phyloP scores from a whole-genome alignment of 2,329 filamentous ascomycete genomes.

The Mariannaea elegans region DNA sequence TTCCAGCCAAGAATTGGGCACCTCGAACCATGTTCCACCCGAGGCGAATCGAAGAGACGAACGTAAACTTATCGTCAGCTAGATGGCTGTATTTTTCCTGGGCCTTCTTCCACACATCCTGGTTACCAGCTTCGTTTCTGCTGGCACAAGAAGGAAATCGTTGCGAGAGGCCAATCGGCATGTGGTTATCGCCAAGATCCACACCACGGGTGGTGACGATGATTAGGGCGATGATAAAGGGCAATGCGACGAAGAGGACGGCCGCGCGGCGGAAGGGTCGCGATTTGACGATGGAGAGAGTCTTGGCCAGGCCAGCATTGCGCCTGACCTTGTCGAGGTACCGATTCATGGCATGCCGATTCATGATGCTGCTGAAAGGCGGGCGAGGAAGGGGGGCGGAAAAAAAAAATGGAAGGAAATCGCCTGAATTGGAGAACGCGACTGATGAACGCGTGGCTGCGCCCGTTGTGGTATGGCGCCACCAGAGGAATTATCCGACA shows the following conservation, averaged over 20 bases:
- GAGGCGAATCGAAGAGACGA: neutral
- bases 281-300: constrained; percentile 25
- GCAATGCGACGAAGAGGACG: constrained; percentile 20
- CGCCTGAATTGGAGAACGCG: too few species aligned
- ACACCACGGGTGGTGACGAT: constrained; percentile 29
- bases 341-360: neutral
- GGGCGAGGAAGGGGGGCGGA: neutral
- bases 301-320: neutral
- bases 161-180: constrained; percentile 26
- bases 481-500: too few species aligned
- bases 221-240: constrained; percentile 24
- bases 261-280: constrained; percentile 29
- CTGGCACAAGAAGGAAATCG: constrained; percentile 6
- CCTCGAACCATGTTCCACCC: neutral
- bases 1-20: neutral
- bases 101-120: constrained; percentile 12
- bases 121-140: neutral
- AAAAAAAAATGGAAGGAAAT: neutral
- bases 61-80: constrained; percentile 44
- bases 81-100: constrained; percentile 33
- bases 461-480: too few species aligned
- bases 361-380: neutral
- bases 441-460: too few species aligned
- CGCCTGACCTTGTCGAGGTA: neutral
- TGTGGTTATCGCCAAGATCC: constrained; percentile 26